A percentile compares a stretch with the other conserved stretches of the same genome.
Evolutionary conservation across 2,329 filamentous ascomycete species (phyloP).

Genomic region (Alternaria alternata): DNA sequence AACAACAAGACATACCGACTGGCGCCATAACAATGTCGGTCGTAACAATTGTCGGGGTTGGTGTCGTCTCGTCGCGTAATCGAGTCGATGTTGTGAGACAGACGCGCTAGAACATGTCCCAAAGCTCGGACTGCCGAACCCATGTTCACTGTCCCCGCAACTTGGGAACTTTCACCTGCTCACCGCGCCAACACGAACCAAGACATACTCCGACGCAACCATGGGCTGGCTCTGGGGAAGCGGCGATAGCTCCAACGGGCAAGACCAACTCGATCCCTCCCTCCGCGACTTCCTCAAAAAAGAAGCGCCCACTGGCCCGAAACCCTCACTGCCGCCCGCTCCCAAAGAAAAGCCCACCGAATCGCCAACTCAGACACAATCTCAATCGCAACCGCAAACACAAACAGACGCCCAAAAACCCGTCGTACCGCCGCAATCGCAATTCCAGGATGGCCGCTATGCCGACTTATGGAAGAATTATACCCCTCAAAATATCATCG

Average conservation of each 20-base stretch:
- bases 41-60: conserved; percentile 23
- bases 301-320: conserved; percentile 78
- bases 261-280: conserved; percentile 80
- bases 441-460: conserved; percentile 75
- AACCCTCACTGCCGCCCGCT: conserved; percentile 38
- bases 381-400: conserved; percentile 10
- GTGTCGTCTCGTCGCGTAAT: conserved; percentile 24
- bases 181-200: conserved; percentile 6
- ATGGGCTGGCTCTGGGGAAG: conserved; percentile 73
- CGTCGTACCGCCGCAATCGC: conserved; percentile 61
- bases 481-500: conserved; percentile 73
- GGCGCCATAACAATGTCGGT: conserved; percentile 43
- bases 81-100: conserved; percentile 31
- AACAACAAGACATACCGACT: conserved; percentile 29
- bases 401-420: conserved; percentile 39
- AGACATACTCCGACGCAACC: conserved; percentile 9
- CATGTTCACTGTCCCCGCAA: conserved; percentile 23
- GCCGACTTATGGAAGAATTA: conserved; percentile 95
- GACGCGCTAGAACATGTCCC: conserved; percentile 23
- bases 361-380: conserved; percentile 18
- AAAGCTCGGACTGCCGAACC: conserved; percentile 17
- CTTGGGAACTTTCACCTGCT: conserved; percentile 12
- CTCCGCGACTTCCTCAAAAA: conserved; percentile 85
- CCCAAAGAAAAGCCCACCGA: conserved; percentile 38
- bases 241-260: conserved; percentile 52